Percentiles rank a stretch among this genome's conserved stretches.
Evolutionary conservation across 495 filamentous ascomycete genomes (phyloP).

Genomic region (Neurospora sp.): DNA sequence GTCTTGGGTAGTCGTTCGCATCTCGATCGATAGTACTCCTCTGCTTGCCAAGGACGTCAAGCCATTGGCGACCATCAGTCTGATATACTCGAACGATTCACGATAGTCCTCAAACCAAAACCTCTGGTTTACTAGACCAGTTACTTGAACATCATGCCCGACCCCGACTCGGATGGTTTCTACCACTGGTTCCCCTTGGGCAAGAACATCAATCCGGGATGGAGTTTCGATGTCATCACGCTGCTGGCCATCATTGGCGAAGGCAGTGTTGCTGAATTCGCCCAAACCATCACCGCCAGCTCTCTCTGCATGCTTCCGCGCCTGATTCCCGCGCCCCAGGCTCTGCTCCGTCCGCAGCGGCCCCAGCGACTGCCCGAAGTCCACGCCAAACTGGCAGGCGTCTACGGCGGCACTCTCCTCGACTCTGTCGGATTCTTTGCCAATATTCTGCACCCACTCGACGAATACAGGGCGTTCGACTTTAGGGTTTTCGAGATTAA

Average conservation of each 20-base stretch:
- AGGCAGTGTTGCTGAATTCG: slow-evolving; percentile 44
- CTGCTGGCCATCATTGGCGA: slow-evolving; percentile 57
- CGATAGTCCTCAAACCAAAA: not conserved
- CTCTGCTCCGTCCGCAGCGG: slow-evolving; percentile 46
- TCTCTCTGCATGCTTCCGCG: slow-evolving; percentile 49
- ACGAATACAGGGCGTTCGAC: slow-evolving; percentile 32
- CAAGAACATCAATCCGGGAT: slow-evolving; percentile 25
- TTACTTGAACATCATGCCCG: slow-evolving; percentile 9
- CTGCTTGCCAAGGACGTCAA: not conserved
- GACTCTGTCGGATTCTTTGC: slow-evolving; percentile 51
- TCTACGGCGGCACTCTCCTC: slow-evolving; percentile 45
- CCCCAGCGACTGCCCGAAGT: slow-evolving; percentile 46
- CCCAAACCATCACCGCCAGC: slow-evolving; percentile 46
- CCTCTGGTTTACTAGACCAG: not conserved
- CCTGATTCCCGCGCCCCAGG: slow-evolving; percentile 58
- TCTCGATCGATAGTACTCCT: not conserved
- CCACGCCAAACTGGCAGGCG: slow-evolving; percentile 43
- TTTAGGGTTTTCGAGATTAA: slow-evolving; percentile 40
- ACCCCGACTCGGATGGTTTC: slow-evolving; percentile 4
- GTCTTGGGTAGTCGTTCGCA: not conserved
- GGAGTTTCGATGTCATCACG: slow-evolving; percentile 52
- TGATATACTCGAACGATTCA: not conserved
- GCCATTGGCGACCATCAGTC: not conserved
- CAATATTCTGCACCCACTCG: slow-evolving; percentile 47
- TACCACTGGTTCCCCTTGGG: slow-evolving; percentile 30